A percentile compares a stretch with the other conserved stretches of the same genome.
Evolutionary conservation across 2,329 filamentous ascomycete species (phyloP).

Genomic region (Ambrosiella xylebori): DNA sequence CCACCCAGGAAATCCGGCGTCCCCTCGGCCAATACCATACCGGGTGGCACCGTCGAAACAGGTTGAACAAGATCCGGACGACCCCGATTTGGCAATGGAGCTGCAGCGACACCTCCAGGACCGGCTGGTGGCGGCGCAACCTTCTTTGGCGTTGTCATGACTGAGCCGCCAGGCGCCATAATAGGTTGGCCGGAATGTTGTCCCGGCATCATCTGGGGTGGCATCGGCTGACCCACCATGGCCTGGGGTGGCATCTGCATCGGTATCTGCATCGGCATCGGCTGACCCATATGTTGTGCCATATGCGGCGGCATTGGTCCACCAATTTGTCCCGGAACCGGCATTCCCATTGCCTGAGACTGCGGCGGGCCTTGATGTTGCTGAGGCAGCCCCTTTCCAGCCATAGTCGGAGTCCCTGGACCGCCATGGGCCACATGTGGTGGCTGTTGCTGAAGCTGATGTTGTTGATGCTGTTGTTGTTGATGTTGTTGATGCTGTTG

Average conservation of each 20-base stretch:
- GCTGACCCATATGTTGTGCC: constrained; percentile 17
- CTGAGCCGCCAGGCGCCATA: not conserved
- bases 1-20: constrained; percentile 6
- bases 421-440: constrained; percentile 3
- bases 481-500: not conserved
- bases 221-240: not conserved
- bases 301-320: constrained; percentile 23
- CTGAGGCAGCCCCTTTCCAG: constrained; percentile 10
- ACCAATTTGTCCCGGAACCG: constrained; percentile 18
- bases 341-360: constrained; percentile 18
- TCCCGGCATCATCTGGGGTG: not conserved
- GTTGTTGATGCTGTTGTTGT: not conserved
- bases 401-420: constrained; percentile 18
- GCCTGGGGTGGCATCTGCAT: not conserved
- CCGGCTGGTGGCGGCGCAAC: not conserved
- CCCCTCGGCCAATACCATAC: constrained; percentile 13
- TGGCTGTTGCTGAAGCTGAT: not conserved
- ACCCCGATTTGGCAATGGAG: not conserved
- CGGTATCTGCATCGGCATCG: not conserved
- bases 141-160: not conserved
- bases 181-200: constrained; percentile 15
- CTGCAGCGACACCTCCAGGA: not conserved
- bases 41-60: constrained; percentile 19
- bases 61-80: not conserved
- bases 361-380: constrained; percentile 22